These are phyloP conservation scores for Gossypium sturtianum DNA, from an alignment of 345 rosid genomes.

Conservation along the genomic window DNA sequence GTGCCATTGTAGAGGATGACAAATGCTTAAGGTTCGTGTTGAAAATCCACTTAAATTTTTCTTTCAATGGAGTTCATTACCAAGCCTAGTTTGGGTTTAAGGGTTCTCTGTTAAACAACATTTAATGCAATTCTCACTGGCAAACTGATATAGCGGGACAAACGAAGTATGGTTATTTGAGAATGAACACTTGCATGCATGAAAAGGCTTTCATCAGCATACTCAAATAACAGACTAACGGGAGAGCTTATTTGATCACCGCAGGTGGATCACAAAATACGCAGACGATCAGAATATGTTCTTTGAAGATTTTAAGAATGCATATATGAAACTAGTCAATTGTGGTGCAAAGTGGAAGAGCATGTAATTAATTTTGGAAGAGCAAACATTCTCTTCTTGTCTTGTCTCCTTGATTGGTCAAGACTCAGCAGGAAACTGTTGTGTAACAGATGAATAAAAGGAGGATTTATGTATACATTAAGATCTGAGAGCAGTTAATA, in stretches of 20 bases:
- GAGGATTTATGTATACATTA: neutral
- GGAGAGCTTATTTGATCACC: neutral
- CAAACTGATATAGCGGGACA: neutral
- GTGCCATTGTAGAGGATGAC: conserved; percentile 63
- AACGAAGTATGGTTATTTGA: neutral
- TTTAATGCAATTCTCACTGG: neutral
- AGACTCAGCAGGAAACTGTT: neutral
- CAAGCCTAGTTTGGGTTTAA: too few species aligned
- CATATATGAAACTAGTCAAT: conserved; percentile 71
- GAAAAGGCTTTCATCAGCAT: neutral
- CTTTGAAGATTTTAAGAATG: conserved; percentile 71
- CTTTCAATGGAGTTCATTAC: too few species aligned
- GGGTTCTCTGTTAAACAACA: neutral
- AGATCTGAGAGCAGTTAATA: too few species aligned
- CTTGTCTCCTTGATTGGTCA: neutral
- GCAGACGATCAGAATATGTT: conserved; percentile 59
- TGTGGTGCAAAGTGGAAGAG: conserved; percentile 71
- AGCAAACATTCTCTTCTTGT: neutral
- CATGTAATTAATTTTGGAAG: conserved; percentile 21
- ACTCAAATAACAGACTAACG: conserved; percentile 1
- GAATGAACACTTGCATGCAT: neutral
- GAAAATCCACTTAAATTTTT: neutral
- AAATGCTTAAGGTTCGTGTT: conserved; percentile 72
- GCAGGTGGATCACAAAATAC: conserved; percentile 74
- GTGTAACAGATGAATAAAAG: neutral